Evolutionary conservation across 2,329 filamentous ascomycete species (phyloP).

Genomic region (Colletotrichum neosansevieriae): DNA sequence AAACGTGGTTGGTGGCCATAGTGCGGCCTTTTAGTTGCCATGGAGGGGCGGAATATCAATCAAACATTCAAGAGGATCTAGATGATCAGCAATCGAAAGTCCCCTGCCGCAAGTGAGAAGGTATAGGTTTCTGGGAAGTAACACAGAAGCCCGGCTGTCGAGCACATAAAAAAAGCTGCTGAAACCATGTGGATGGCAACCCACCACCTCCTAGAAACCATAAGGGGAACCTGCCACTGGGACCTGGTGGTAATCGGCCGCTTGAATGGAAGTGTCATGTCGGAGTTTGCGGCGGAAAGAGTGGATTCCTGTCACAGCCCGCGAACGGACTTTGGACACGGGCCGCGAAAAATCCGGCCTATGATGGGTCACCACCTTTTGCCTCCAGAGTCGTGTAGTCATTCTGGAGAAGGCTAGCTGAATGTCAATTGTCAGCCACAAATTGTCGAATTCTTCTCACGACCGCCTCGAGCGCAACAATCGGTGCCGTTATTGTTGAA

Average conservation of each 20-base stretch:
- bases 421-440: slow-evolving; percentile 25
- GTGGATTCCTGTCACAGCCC: slow-evolving; percentile 12
- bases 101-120: no score
- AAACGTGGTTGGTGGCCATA: not conserved
- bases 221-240: no score
- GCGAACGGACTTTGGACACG: slow-evolving; percentile 36
- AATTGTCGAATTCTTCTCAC: slow-evolving; percentile 7
- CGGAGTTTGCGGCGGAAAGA: slow-evolving; percentile 35
- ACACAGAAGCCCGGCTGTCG: no score
- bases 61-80: not conserved
- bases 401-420: slow-evolving; percentile 12
- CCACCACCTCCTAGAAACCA: no score
- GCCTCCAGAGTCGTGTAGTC: slow-evolving; percentile 31
- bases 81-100: no score
- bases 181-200: no score
- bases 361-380: slow-evolving; percentile 14
- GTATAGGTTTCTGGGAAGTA: no score
- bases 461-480: slow-evolving; percentile 8
- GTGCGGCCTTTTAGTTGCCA: slow-evolving; percentile 9
- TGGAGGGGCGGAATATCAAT: slow-evolving; percentile 4
- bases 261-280: slow-evolving; percentile 19
- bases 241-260: not conserved
- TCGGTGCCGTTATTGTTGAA: slow-evolving; percentile 13
- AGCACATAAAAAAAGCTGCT: no score
- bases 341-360: slow-evolving; percentile 35